Evolutionary conservation across 345 rosid genomes (phyloP), one percentile per base, ranked within the genome.

Genomic region (Sapria himalayana): DNA sequence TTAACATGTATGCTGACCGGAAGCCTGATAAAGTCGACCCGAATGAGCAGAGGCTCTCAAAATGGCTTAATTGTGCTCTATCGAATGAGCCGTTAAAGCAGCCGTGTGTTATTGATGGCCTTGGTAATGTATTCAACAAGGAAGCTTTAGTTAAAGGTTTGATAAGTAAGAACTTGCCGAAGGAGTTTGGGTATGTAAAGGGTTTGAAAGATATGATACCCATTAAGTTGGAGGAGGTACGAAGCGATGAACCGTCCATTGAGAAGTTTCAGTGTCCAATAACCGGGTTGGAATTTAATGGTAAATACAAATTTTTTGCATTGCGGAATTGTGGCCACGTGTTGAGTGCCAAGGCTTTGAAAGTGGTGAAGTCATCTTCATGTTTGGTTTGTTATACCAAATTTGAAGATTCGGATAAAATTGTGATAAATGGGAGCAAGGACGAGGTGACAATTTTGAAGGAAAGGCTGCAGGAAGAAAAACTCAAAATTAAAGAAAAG

Each of bases 21-120:
- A 84, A 79, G 63, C 99, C 93, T 4, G 95, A 89, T 33, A 84
- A 80, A 54, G 76, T 74, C 17, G 93, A 89, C 49, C 95, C 85
- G 0, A 73, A 89, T 38, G 99, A 89, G 63, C 86, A 79, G 63
- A 64, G 93, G 45, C 73, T 89, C 9, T 85, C 92, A 0, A 84
- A 66, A 54, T 84, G 99, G 93, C 43, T 72, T 3, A 82, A 78
- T 49, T 86, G 91, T 25, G 72, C 99, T 9, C 61, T 84, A 24
- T 74, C 99, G 0, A 57, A 66, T 33, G 95, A 84, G 41, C 85
- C 99, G 21, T 43, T 80, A 48, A 55, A 39, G 24, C 81, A 73
- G 38, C 99, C 92, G 0, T 84, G 99, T 25, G 95, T 84, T 16
- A 63, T 77, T 46, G 99, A 91, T 61, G 64, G 63, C 3, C 49